Evolutionary conservation across 164 flowering plant genomes (phyloP).

Genomic region (Nelumbo lutea): DNA sequence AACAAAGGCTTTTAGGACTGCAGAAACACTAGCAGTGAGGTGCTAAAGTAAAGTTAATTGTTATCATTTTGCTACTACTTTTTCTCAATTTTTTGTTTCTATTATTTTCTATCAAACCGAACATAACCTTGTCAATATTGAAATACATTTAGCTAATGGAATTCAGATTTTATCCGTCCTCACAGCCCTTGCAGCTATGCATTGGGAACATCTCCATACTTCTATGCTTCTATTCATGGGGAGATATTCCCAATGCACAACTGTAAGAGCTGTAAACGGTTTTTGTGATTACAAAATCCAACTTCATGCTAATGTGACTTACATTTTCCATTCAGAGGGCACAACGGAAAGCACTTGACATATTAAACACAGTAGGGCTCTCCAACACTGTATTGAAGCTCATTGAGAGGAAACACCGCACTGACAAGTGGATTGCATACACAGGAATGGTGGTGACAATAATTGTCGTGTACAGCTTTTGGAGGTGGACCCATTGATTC

Average conservation of each 20-base stretch:
- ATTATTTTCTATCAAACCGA: too few species aligned
- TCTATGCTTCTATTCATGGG: too few species aligned
- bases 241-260: too few species aligned
- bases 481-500: constrained; percentile 59
- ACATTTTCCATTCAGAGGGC: constrained; percentile 62
- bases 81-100: too few species aligned
- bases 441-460: constrained; percentile 72
- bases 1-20: not conserved
- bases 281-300: not conserved
- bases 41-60: too few species aligned
- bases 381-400: constrained; percentile 89
- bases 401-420: constrained; percentile 82
- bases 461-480: constrained; percentile 48
- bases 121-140: too few species aligned
- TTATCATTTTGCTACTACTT: too few species aligned
- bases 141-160: too few species aligned
- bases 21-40: too few species aligned
- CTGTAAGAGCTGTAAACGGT: not conserved
- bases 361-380: constrained; percentile 93
- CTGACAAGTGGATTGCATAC: constrained; percentile 85
- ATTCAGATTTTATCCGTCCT: not conserved
- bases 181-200: not conserved
- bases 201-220: not conserved
- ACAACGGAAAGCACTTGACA: constrained; percentile 89
- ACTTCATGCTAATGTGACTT: not conserved